Evolutionary conservation across 306 rosid species (phyloP).

Genomic region (Hippophae gyantsensis): DNA sequence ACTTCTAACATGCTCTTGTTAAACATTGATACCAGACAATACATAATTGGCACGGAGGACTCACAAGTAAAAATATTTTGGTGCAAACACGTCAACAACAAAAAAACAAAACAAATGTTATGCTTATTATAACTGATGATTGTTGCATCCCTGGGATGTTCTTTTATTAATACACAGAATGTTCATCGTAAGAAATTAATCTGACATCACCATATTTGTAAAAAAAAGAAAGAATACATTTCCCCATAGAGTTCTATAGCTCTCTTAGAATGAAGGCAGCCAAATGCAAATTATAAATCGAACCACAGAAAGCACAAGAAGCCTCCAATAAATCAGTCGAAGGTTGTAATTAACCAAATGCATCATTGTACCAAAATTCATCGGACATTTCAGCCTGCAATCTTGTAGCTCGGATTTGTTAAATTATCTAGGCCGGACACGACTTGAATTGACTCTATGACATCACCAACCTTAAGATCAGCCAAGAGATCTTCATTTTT

Average conservation of each 20-base stretch:
- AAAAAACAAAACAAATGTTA: neutral
- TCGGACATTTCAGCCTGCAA: slow-evolving; percentile 55
- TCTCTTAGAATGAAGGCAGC: slow-evolving; percentile 1
- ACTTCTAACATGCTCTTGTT: too few species aligned
- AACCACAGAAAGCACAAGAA: slow-evolving; percentile 13
- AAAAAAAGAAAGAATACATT: slow-evolving; percentile 4
- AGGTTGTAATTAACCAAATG: slow-evolving; percentile 4
- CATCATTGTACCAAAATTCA: slow-evolving; percentile 9
- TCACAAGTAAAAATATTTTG: too few species aligned
- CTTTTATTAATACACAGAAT: neutral
- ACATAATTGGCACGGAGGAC: too few species aligned
- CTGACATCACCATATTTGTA: neutral
- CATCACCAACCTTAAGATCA: slow-evolving; percentile 92
- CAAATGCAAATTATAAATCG: neutral
- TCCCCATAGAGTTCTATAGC: slow-evolving; percentile 1
- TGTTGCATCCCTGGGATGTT: neutral
- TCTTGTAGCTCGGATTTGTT: slow-evolving; percentile 83
- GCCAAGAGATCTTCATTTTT: slow-evolving; percentile 81
- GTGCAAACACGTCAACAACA: too few species aligned
- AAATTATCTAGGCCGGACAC: slow-evolving; percentile 83
- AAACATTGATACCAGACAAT: too few species aligned
- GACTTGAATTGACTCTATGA: slow-evolving; percentile 80
- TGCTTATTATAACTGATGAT: neutral
- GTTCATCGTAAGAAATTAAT: neutral
- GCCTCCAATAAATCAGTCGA: slow-evolving; percentile 18